These are phyloP conservation scores for Lecanicillium sp. DNA, from an alignment of 2,329 filamentous ascomycete species.

Conservation along the genomic window DNA sequence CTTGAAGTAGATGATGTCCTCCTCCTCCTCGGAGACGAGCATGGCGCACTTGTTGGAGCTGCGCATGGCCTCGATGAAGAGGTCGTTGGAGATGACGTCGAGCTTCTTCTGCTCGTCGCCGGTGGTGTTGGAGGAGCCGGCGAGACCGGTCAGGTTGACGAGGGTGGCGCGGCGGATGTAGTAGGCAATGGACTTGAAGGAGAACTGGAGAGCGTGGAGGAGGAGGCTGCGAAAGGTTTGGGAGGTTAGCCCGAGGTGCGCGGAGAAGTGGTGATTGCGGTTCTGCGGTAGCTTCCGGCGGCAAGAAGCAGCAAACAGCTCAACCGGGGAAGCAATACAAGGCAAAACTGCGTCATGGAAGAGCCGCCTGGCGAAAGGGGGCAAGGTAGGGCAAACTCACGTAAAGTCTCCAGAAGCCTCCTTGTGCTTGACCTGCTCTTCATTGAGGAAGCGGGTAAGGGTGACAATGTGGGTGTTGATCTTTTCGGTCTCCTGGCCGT, in stretches of 20 bases:
- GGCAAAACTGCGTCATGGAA: too few species aligned
- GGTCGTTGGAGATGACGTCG: conserved; percentile 96
- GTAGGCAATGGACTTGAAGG: conserved; percentile 99
- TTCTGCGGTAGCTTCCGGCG: too few species aligned
- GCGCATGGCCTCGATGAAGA: conserved; percentile 93
- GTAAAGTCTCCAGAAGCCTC: conserved; percentile 98
- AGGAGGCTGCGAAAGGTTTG: conserved; percentile 57
- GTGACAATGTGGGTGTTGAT: conserved; percentile 97
- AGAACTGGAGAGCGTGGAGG: conserved; percentile 96
- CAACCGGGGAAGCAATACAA: too few species aligned
- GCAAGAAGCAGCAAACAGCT: background rate
- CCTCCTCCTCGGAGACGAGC: conserved; percentile 96
- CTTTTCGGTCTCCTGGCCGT: conserved; percentile 53
- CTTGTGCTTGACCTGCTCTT: conserved; percentile 88
- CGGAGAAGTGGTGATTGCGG: too few species aligned
- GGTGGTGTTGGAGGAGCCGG: conserved; percentile 88
- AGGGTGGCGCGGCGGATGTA: conserved; percentile 95
- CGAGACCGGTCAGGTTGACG: conserved; percentile 91
- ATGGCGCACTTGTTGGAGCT: conserved; percentile 85
- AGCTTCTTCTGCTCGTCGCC: conserved; percentile 99
- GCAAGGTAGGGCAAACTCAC: conserved; percentile 43
- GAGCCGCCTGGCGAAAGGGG: too few species aligned
- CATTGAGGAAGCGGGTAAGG: conserved; percentile 88
- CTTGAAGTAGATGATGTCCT: conserved; percentile 83
- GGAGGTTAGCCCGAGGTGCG: background rate